Percentiles rank a stretch among this genome's conserved stretches.
Evolutionary conservation across 208 protist genomes (phyloP).

Genomic region (Leishmania gerbilli): DNA sequence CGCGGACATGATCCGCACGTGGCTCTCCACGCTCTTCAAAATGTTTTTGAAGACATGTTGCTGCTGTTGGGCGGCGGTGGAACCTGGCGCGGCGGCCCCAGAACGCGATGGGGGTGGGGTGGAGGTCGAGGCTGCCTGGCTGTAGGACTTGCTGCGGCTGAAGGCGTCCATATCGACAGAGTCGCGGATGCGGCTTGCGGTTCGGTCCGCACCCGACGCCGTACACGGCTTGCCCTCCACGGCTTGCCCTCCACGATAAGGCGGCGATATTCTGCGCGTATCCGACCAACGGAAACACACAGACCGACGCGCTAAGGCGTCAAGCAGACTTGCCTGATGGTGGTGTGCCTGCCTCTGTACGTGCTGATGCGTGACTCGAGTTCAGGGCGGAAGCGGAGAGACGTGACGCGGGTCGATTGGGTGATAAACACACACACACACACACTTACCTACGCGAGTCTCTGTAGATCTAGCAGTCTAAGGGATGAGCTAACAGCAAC

Average conservation of each 20-base stretch:
- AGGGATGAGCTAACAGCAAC: neutral
- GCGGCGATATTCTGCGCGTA: neutral
- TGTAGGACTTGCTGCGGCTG: conserved; percentile 42
- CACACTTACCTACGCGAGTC: too few species aligned
- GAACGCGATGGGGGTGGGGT: conserved; percentile 8
- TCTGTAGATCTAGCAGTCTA: conserved; percentile 2
- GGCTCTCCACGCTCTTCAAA: conserved; percentile 79
- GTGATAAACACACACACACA: neutral
- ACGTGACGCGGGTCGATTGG: neutral
- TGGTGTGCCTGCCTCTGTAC: neutral
- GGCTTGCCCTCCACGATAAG: neutral
- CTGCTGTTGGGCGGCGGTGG: neutral
- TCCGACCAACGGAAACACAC: neutral
- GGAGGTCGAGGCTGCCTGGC: conserved; percentile 20
- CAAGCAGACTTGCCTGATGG: neutral
- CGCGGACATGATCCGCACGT: conserved; percentile 83
- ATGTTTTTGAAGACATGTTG: conserved; percentile 62
- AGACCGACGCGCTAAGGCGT: neutral
- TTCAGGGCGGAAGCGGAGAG: neutral
- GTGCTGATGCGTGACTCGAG: neutral
- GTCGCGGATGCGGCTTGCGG: neutral
- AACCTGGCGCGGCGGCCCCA: neutral
- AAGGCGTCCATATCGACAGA: conserved; percentile 23
- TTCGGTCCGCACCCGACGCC: neutral
- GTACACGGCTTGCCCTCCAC: neutral